Percentiles rank a stretch among this genome's conserved stretches.
Conservation (phyloP, 1,284 basidiomycete genomes). For the Lentinus polychrous region DNA sequence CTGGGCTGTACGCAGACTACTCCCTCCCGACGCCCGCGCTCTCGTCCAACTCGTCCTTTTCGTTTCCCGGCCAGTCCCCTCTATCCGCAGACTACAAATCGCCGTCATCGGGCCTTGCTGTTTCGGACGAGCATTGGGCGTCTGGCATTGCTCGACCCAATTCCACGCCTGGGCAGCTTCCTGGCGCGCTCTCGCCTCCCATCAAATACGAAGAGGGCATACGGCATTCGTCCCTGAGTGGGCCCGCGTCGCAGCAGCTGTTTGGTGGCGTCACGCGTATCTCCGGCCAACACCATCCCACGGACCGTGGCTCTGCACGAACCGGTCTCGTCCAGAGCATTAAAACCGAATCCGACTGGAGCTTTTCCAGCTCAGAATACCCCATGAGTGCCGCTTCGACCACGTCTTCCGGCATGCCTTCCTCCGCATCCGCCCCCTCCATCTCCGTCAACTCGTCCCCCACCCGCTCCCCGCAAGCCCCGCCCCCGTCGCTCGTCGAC, state of each 20-base stretch:
- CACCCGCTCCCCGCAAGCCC: conserved; percentile 43
- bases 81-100: conserved; percentile 23
- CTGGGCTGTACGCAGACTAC: conserved; percentile 33
- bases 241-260: conserved; percentile 49
- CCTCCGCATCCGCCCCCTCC: conserved; percentile 30
- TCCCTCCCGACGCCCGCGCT: conserved; percentile 27
- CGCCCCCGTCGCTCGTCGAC: conserved; percentile 53
- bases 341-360: conserved; percentile 35
- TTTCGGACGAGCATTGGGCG: conserved; percentile 36
- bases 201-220: conserved; percentile 61
- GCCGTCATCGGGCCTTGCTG: conserved; percentile 23
- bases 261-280: conserved; percentile 62
- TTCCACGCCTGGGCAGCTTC: conserved; percentile 48
- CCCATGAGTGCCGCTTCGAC: conserved; percentile 26
- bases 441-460: conserved; percentile 27
- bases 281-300: conserved; percentile 52
- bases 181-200: conserved; percentile 23
- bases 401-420: conserved; percentile 33
- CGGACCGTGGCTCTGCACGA: conserved; percentile 15
- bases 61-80: conserved; percentile 37
- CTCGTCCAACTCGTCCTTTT: conserved; percentile 21
- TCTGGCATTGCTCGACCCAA: conserved; percentile 28
- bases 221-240: conserved; percentile 56
- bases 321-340: conserved; percentile 17
- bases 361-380: conserved; percentile 36